Evolutionary conservation across 306 rosid species (phyloP).

Genomic region (Gleditsia sinensis): DNA sequence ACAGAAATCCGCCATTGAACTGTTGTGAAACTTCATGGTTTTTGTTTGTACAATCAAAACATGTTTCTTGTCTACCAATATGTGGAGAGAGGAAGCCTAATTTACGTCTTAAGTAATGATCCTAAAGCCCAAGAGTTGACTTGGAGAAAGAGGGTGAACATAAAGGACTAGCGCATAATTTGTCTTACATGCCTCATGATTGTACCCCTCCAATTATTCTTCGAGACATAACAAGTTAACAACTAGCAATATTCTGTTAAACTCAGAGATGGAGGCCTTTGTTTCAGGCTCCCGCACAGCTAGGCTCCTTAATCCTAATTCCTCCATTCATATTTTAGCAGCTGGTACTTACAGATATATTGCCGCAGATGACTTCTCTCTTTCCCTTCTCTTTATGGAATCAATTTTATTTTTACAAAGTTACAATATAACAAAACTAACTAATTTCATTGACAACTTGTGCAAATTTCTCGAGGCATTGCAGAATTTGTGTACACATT

Average conservation of each 20-base stretch:
- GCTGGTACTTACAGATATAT: slow-evolving; percentile 15
- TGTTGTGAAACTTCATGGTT: neutral
- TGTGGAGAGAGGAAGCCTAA: slow-evolving; percentile 21
- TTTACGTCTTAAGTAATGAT: no score
- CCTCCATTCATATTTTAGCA: neutral
- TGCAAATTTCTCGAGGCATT: no score
- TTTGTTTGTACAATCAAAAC: neutral
- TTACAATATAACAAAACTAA: no score
- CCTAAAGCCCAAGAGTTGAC: neutral
- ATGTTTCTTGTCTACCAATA: slow-evolving; percentile 21
- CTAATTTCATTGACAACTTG: no score
- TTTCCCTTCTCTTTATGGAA: no score
- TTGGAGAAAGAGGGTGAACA: slow-evolving; percentile 16
- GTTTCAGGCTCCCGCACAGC: neutral
- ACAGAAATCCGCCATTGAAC: no score
- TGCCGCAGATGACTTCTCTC: neutral
- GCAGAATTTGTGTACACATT: neutral
- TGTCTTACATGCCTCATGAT: neutral
- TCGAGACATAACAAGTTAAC: neutral
- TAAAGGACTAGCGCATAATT: no score
- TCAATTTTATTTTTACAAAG: no score
- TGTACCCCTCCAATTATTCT: neutral
- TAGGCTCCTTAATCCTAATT: no score
- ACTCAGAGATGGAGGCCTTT: neutral
- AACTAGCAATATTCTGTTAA: neutral